Conservation (phyloP, 2,329 filamentous ascomycete species). For the Stachybotrys elegans region DNA sequence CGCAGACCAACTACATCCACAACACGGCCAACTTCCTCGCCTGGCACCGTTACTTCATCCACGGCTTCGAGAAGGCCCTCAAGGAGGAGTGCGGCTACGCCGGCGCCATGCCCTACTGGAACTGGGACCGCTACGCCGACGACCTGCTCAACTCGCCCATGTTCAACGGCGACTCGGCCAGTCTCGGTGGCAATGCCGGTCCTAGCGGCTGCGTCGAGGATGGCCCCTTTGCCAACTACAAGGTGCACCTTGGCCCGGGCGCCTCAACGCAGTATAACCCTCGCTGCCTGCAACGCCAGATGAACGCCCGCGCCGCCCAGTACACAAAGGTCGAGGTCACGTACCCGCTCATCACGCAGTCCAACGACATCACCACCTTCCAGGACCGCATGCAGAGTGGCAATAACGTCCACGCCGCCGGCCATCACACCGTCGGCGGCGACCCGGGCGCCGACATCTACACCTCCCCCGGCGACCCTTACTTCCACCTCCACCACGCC, state of each 20-base stretch:
- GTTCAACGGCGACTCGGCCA: slow-evolving; percentile 1
- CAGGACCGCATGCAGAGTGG: slow-evolving; percentile 25
- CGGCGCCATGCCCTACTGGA: slow-evolving; percentile 4
- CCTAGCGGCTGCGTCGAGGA: slow-evolving; percentile 1
- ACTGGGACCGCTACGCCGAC: slow-evolving; percentile 4
- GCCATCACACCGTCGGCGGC: slow-evolving; percentile 38
- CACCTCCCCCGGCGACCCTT: slow-evolving; percentile 21
- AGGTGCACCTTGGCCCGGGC: not conserved
- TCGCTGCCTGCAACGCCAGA: slow-evolving; percentile 1
- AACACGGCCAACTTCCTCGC: slow-evolving; percentile 3
- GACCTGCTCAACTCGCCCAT: not conserved
- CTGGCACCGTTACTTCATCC: slow-evolving; percentile 4
- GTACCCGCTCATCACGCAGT: slow-evolving; percentile 3
- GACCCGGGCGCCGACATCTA: slow-evolving; percentile 19
- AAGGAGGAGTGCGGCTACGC: not conserved
- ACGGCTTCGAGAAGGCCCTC: slow-evolving; percentile 1
- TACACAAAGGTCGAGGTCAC: slow-evolving; percentile 2
- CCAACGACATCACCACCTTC: slow-evolving; percentile 7
- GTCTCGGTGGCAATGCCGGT: slow-evolving; percentile 1
- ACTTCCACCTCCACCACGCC: slow-evolving; percentile 19
- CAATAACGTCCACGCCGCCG: slow-evolving; percentile 31
- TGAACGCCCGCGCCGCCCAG: not conserved
- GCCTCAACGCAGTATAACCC: not conserved
- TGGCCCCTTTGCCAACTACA: not conserved
- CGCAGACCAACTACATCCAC: slow-evolving; percentile 1